These are phyloP conservation scores for Cladosporium phlei DNA, from an alignment of 2,329 filamentous ascomycete species.

Conservation along the genomic window DNA sequence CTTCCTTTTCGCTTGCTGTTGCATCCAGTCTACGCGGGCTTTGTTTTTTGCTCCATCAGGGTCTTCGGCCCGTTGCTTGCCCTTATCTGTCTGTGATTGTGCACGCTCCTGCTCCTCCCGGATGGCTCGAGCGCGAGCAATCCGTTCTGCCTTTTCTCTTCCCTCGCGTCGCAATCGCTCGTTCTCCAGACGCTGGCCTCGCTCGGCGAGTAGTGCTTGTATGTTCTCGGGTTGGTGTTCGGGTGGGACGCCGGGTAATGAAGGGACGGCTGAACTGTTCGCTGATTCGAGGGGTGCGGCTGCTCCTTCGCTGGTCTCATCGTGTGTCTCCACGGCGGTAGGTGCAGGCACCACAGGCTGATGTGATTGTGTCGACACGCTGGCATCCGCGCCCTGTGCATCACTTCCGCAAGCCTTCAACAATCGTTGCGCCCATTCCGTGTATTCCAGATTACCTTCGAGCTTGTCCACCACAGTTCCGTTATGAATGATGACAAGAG, in stretches of 20 bases:
- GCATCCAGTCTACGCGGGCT: slow-evolving; percentile 32
- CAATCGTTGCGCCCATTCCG: slow-evolving; percentile 59
- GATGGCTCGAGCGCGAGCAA: slow-evolving; percentile 33
- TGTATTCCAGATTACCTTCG: slow-evolving; percentile 56
- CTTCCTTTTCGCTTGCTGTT: slow-evolving; percentile 55
- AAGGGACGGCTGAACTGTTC: too few species aligned
- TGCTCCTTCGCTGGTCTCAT: background rate
- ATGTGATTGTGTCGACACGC: background rate
- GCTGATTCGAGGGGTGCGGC: background rate
- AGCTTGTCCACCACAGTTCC: slow-evolving; percentile 75
- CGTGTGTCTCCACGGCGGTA: too few species aligned
- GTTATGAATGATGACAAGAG: slow-evolving; percentile 69
- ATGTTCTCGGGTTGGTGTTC: slow-evolving; percentile 16
- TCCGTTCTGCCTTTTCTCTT: slow-evolving; percentile 45
- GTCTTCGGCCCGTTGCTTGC: slow-evolving; percentile 29
- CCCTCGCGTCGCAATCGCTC: slow-evolving; percentile 39
- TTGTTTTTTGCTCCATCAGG: slow-evolving; percentile 32
- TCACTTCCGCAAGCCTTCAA: slow-evolving; percentile 32
- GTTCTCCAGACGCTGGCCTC: slow-evolving; percentile 45
- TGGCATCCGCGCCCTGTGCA: background rate
- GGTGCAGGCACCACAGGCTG: background rate
- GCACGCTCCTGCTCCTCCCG: slow-evolving; percentile 33
- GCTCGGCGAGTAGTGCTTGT: slow-evolving; percentile 47
- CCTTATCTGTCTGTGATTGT: slow-evolving; percentile 22
- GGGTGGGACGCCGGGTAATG: background rate